Conservation (phyloP, 1,284 basidiomycete species). For the Hemileia vastatrix region DNA sequence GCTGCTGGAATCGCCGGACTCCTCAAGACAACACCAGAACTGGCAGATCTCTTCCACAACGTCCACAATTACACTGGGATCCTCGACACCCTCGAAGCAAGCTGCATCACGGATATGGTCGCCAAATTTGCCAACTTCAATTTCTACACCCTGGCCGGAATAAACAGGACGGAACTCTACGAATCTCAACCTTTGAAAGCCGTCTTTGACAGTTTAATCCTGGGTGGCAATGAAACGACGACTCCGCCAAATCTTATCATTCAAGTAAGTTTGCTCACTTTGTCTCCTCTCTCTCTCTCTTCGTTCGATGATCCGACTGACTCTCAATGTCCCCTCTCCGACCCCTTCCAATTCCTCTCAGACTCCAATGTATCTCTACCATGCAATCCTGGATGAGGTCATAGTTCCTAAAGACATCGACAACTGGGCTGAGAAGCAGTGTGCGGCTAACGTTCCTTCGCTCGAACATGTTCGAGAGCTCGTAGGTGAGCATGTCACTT, state of each 20-base stretch:
- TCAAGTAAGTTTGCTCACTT: no score
- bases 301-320: no score
- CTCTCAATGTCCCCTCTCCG: no score
- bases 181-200: neutral
- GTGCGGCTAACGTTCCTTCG: neutral
- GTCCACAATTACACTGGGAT: neutral
- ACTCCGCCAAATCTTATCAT: neutral
- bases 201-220: neutral
- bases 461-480: conserved; percentile 3
- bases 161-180: neutral
- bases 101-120: neutral
- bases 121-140: neutral
- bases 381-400: conserved; percentile 13
- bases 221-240: neutral
- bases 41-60: neutral
- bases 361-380: conserved; percentile 3
- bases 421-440: conserved; percentile 4
- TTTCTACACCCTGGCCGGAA: neutral
- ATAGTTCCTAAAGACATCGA: conserved; percentile 14
- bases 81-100: neutral
- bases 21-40: neutral
- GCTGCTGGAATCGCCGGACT: neutral
- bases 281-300: no score
- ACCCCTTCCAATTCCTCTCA: neutral
- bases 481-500: neutral